phyloP scores from a whole-genome alignment of 495 filamentous ascomycete species.

The Penicilliopsis zonata region DNA sequence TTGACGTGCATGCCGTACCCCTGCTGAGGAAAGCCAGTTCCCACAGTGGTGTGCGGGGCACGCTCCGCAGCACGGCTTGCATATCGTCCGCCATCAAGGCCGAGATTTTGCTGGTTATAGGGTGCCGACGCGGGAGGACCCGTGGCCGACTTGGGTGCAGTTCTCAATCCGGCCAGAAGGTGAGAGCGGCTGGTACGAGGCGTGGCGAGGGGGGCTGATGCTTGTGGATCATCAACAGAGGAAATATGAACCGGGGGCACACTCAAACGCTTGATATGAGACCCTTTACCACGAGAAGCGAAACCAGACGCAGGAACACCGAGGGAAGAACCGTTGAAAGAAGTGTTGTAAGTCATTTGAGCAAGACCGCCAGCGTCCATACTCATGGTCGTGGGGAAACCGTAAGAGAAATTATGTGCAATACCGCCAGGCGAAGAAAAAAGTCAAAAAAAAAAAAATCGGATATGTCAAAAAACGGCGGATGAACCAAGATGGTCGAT shows the following conservation, averaged over 20 bases:
- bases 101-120: slow-evolving; percentile 36
- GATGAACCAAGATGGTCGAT: background rate
- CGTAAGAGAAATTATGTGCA: slow-evolving; percentile 25
- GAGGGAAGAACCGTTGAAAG: slow-evolving; percentile 50
- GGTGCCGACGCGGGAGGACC: slow-evolving; percentile 54
- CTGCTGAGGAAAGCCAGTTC: slow-evolving; percentile 42
- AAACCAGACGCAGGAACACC: slow-evolving; percentile 67
- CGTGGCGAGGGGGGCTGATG: slow-evolving; percentile 44
- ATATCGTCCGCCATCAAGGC: slow-evolving; percentile 35
- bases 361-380: slow-evolving; percentile 98
- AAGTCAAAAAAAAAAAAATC: background rate
- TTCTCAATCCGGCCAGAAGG: slow-evolving; percentile 84
- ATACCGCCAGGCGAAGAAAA: slow-evolving; percentile 8
- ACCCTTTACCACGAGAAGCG: slow-evolving; percentile 69
- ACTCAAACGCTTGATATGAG: slow-evolving; percentile 75
- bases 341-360: slow-evolving; percentile 93
- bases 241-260: slow-evolving; percentile 48
- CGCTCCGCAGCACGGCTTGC: slow-evolving; percentile 29
- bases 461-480: background rate
- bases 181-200: slow-evolving; percentile 92
- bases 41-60: slow-evolving; percentile 51
- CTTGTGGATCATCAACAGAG: slow-evolving; percentile 53
- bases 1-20: slow-evolving; percentile 34
- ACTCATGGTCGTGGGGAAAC: slow-evolving; percentile 42
- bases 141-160: slow-evolving; percentile 77